Evolutionary conservation across 805 yeast genomes (phyloP).

Genomic region (Candida bentonensis): DNA sequence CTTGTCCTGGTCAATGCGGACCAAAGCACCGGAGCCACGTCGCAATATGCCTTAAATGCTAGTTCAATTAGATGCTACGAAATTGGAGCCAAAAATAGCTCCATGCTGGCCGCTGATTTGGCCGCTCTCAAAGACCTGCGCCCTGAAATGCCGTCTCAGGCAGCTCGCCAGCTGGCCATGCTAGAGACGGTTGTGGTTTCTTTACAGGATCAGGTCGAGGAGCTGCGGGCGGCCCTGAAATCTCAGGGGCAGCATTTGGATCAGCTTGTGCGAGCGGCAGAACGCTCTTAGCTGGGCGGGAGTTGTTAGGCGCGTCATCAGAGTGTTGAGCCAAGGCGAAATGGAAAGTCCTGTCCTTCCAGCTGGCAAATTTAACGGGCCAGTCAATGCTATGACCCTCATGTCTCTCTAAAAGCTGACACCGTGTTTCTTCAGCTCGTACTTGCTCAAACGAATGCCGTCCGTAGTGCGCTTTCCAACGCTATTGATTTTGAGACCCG

Average conservation of each 20-base stretch:
- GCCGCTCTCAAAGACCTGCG: not conserved
- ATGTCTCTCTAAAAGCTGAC: not conserved
- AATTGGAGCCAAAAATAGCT: not conserved
- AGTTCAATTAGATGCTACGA: not conserved
- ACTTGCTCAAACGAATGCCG: not conserved
- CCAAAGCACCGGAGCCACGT: too few relatives aligned
- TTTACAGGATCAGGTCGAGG: not conserved
- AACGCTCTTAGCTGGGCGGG: not conserved
- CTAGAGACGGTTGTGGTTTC: not conserved
- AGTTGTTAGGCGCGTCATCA: not conserved
- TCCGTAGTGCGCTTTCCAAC: not conserved
- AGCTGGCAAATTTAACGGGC: too few relatives aligned
- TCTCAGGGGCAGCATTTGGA: not conserved
- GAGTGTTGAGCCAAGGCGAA: not conserved
- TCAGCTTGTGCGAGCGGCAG: not conserved
- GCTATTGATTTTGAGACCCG: conserved; percentile 52
- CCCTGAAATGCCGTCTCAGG: not conserved
- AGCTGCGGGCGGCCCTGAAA: not conserved
- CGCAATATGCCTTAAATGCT: not conserved
- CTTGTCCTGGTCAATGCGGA: too few relatives aligned
- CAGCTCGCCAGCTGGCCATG: not conserved
- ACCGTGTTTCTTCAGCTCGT: not conserved
- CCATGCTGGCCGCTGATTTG: not conserved
- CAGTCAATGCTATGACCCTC: too few relatives aligned
- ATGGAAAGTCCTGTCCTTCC: too few relatives aligned